Base-by-base conservation (phyloP, 2,329 filamentous ascomycete species). In the Purpureocillium takamizusanense region DNA sequence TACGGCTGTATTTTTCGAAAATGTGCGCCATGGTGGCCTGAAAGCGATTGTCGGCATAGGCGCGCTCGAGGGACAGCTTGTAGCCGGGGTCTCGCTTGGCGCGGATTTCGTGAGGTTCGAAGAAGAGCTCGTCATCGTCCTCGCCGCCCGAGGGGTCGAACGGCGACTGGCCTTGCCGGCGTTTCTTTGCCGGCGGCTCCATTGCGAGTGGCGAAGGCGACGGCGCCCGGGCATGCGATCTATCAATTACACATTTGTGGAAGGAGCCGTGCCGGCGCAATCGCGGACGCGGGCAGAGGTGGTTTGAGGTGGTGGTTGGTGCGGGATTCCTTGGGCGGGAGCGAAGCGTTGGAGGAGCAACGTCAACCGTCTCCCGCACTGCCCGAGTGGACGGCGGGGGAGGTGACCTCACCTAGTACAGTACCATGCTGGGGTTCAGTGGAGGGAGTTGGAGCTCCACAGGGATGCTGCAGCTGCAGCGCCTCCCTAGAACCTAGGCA, bases 21-120 rank as follows among this genome's bases (percentile, higher is more conserved):
- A 97, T 94, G 40, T 76, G 69, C 54, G 95, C 88, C 56, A 94
- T 92, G 5, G 79, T 79, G n/a, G 78, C 81, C 57, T 92, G 90
- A 31, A 95, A 73, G 42, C 78, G 79, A 45, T 71, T 66, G 44
- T 86, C 80, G 41, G 87, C 84, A 39, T 72, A 70, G 36, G 76
- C 72, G 46, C 83, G 74, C 35, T 74, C 78, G 43, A 74, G 66
- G 33, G 78, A 68, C 13, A 87, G 63, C 39, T 78, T 70, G 43
- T 71, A 68, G 37, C 71, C 66, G 13, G 74, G 67, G 42, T 79
- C 69, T 25, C 70, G 66, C 32, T 62, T 60, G 17, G 62, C 56
- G 33, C 65, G 61, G 40, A 72, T 61, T 42, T 72, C 66, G 15
- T 66, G 65, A 7, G 70, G 64, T 18, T 62, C 63, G 48, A 65